These are phyloP conservation scores for Suhomyces guaymorum DNA, from an alignment of 1,139 yeast genomes.

Conservation along the genomic window DNA sequence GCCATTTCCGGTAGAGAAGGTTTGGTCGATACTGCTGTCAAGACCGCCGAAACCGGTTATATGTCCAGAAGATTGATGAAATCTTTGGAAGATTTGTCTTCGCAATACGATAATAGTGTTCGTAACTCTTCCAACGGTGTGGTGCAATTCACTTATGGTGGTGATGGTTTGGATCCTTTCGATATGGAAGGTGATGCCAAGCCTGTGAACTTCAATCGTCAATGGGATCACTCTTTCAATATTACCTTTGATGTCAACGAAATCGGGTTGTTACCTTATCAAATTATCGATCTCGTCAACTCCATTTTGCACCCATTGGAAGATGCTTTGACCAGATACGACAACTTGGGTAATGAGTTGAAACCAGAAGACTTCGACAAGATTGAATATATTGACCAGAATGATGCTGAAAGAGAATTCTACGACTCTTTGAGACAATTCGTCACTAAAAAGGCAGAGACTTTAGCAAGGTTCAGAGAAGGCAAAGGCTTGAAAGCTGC, in stretches of 20 bases:
- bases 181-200: slow-evolving; percentile 99
- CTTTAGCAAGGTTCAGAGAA: slow-evolving; percentile 58
- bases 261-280: slow-evolving; percentile 66
- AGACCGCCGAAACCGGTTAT: slow-evolving; percentile 98
- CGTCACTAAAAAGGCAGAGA: slow-evolving; percentile 55
- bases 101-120: slow-evolving; percentile 92
- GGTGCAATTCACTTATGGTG: slow-evolving; percentile 97
- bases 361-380: slow-evolving; percentile 38
- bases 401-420: slow-evolving; percentile 83
- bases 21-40: slow-evolving; percentile 97
- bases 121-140: slow-evolving; percentile 94
- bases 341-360: slow-evolving; percentile 67
- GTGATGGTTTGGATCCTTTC: slow-evolving; percentile 96
- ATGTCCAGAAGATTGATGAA: slow-evolving; percentile 99
- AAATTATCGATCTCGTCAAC: slow-evolving; percentile 59
- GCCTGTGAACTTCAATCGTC: slow-evolving; percentile 90
- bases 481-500: slow-evolving; percentile 45
- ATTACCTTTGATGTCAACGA: slow-evolving; percentile 63
- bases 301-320: slow-evolving; percentile 63
- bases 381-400: slow-evolving; percentile 70
- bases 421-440: slow-evolving; percentile 72
- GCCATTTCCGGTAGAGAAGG: slow-evolving; percentile 99
- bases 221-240: slow-evolving; percentile 91
- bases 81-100: slow-evolving; percentile 91
- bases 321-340: slow-evolving; percentile 59